Conservation (phyloP, 768 basidiomycete species). For the Pisolithus microcarpus region DNA sequence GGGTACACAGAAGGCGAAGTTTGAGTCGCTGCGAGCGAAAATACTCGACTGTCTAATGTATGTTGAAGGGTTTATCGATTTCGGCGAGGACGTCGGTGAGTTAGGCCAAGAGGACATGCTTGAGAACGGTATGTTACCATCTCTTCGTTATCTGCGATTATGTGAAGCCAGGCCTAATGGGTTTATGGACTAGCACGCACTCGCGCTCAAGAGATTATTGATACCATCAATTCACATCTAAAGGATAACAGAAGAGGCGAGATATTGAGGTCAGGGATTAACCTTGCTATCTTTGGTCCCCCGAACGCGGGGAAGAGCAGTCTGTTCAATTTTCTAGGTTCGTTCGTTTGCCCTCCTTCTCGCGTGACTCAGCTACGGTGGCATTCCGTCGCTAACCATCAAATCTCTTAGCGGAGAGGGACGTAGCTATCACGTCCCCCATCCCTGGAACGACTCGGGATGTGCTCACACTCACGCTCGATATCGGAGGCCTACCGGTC, state of each 20-base stretch:
- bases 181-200: constrained; percentile 40
- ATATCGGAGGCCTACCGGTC: constrained; percentile 82
- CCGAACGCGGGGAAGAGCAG: constrained; percentile 95
- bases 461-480: constrained; percentile 75
- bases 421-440: constrained; percentile 84
- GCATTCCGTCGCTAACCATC: background rate
- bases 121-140: constrained; percentile 47
- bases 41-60: constrained; percentile 70
- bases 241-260: constrained; percentile 74
- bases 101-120: constrained; percentile 72
- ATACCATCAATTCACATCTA: constrained; percentile 49
- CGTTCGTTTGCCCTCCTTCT: constrained; percentile 4
- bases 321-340: constrained; percentile 77
- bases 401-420: constrained; percentile 56
- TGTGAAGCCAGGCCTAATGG: too few relatives aligned
- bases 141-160: too few relatives aligned
- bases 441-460: constrained; percentile 88
- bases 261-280: constrained; percentile 74
- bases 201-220: constrained; percentile 43
- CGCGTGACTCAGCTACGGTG: background rate
- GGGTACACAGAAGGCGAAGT: constrained; percentile 56
- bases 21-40: constrained; percentile 55
- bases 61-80: constrained; percentile 87
- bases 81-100: constrained; percentile 80
- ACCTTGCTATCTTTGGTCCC: constrained; percentile 83